Evolutionary conservation across 768 basidiomycete species (phyloP).

Genomic region (Lentinula detonsa): DNA sequence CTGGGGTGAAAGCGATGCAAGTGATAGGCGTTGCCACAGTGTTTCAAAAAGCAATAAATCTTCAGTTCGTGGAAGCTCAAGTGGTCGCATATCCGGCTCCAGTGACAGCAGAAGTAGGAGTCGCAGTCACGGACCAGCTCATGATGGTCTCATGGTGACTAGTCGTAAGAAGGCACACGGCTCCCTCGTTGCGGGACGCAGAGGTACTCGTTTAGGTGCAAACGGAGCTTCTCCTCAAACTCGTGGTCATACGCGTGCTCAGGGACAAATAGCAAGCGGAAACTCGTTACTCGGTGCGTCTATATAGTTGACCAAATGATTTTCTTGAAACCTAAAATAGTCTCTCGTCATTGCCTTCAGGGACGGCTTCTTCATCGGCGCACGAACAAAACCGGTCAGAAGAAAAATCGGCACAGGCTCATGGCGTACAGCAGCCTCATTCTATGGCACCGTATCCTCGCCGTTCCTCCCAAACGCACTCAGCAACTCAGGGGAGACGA

Average conservation of each 20-base stretch:
- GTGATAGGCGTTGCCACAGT: background rate
- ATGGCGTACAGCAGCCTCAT: background rate
- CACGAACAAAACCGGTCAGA: background rate
- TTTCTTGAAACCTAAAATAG: background rate
- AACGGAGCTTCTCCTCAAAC: background rate
- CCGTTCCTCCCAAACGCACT: background rate
- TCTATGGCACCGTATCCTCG: background rate
- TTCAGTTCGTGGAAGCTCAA: background rate
- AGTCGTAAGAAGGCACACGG: background rate
- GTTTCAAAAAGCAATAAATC: background rate
- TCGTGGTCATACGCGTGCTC: background rate
- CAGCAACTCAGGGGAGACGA: conserved; percentile 12
- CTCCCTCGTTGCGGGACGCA: background rate
- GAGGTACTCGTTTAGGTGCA: background rate
- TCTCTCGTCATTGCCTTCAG: background rate
- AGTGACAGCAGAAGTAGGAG: background rate
- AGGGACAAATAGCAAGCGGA: background rate
- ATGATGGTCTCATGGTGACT: conserved; percentile 6
- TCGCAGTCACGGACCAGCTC: background rate
- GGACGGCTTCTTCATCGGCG: background rate
- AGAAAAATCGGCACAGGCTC: conserved; percentile 1
- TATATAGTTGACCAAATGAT: background rate
- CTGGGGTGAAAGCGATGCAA: conserved; percentile 13
- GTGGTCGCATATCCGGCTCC: background rate
- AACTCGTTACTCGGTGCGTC: background rate